A percentile compares a stretch with the other conserved stretches of the same genome.
phyloP scores from a whole-genome alignment of 176 grass and related monocot species.

The Raddia guianensis region DNA sequence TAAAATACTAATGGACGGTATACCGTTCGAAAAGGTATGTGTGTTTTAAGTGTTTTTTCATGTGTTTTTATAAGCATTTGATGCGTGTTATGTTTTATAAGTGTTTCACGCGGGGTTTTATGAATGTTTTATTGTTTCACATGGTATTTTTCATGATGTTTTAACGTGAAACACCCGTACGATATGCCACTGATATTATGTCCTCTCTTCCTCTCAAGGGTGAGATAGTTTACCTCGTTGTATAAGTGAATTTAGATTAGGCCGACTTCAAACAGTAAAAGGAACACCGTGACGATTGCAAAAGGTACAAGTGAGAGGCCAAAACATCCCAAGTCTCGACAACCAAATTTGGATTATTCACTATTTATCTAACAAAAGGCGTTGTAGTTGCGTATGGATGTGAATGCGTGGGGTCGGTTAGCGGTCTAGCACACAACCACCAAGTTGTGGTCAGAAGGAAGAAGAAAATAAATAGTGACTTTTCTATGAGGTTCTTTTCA shows the following conservation, averaged over 20 bases:
- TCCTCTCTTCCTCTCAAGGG: too few species aligned
- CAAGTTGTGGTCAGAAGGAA: background rate
- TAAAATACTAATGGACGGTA: too few species aligned
- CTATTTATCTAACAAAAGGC: background rate
- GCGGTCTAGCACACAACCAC: background rate
- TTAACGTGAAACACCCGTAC: too few species aligned
- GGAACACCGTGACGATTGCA: background rate
- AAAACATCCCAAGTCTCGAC: background rate
- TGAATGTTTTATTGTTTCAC: too few species aligned
- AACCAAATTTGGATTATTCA: background rate
- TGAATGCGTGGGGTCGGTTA: background rate
- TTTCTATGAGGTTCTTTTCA: background rate
- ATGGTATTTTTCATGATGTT: too few species aligned
- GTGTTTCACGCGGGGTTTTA: too few species aligned
- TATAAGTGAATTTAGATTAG: background rate
- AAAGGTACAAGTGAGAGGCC: background rate
- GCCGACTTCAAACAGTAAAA: background rate
- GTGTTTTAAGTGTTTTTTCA: too few species aligned
- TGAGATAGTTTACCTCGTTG: background rate
- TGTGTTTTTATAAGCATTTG: too few species aligned
- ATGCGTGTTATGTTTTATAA: too few species aligned
- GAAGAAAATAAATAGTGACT: background rate
- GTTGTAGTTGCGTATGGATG: background rate
- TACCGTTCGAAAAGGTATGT: too few species aligned
- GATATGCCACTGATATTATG: too few species aligned